A percentile compares a stretch with the other conserved stretches of the same genome.
Evolutionary conservation across 345 rosid species (phyloP).

Genomic region (Aquilaria yunnanensis): DNA sequence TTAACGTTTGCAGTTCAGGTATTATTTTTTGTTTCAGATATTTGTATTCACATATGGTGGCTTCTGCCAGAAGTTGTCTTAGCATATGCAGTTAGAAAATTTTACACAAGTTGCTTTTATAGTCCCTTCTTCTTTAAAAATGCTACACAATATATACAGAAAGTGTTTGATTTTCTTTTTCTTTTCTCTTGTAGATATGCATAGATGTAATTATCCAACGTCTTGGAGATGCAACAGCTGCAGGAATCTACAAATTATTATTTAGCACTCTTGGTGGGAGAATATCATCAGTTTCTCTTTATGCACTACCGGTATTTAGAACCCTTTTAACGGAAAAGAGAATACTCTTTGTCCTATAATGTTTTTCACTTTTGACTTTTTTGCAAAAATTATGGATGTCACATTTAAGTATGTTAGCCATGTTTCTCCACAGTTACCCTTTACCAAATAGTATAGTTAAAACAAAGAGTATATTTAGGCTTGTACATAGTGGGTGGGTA

Average conservation of each 20-base stretch:
- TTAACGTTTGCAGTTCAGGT: no score
- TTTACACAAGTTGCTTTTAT: background rate
- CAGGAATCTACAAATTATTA: slow-evolving; percentile 77
- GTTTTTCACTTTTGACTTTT: no score
- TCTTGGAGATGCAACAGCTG: slow-evolving; percentile 92
- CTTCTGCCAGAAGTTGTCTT: background rate
- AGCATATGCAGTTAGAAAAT: background rate
- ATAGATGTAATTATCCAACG: slow-evolving; percentile 91
- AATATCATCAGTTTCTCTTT: slow-evolving; percentile 61
- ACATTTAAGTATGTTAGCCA: no score
- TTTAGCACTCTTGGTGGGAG: slow-evolving; percentile 58
- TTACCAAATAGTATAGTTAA: no score
- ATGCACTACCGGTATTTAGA: slow-evolving; percentile 68
- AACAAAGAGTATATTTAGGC: no score
- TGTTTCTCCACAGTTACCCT: no score
- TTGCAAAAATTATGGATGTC: no score
- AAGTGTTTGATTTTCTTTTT: background rate
- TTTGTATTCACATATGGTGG: no score
- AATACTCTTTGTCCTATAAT: no score
- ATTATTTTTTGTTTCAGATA: no score
- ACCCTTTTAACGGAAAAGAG: no score
- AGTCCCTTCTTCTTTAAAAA: background rate
- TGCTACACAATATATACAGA: slow-evolving; percentile 2
- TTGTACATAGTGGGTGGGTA: no score
- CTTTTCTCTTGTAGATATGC: slow-evolving; percentile 48